phyloP scores from a whole-genome alignment of 1,139 yeast species.

The Pichia norvegensis region DNA sequence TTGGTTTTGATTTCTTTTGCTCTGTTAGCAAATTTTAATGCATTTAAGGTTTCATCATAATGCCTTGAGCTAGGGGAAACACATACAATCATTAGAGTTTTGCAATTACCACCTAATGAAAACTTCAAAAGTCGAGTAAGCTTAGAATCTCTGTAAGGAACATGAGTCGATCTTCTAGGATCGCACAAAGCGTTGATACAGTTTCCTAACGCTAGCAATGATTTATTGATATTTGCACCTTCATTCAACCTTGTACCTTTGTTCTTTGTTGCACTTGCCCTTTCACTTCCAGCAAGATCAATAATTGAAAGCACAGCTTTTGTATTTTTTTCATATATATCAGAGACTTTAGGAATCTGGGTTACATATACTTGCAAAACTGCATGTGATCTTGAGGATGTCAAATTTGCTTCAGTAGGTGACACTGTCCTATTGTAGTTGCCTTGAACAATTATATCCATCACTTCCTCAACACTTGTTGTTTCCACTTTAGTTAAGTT shows the following conservation, averaged over 20 bases:
- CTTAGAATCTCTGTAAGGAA: constrained; percentile 88
- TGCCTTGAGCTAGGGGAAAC: constrained; percentile 79
- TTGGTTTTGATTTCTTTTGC: constrained; percentile 89
- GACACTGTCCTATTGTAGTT: constrained; percentile 73
- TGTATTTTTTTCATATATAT: constrained; percentile 57
- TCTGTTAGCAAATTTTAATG: constrained; percentile 82
- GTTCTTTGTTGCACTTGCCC: constrained; percentile 85
- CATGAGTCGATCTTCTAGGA: constrained; percentile 57
- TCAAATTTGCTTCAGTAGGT: constrained; percentile 85
- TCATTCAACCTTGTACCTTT: constrained; percentile 73
- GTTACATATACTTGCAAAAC: constrained; percentile 74
- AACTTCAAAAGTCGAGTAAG: constrained; percentile 77
- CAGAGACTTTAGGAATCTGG: constrained; percentile 50
- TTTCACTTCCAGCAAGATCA: constrained; percentile 90
- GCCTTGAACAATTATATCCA: constrained; percentile 69
- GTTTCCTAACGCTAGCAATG: constrained; percentile 82
- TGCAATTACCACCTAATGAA: constrained; percentile 91
- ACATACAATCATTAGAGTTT: constrained; percentile 93
- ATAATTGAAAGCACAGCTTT: constrained; percentile 79
- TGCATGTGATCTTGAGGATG: constrained; percentile 89
- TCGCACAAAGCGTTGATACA: constrained; percentile 90
- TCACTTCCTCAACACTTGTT: constrained; percentile 60
- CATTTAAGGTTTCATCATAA: constrained; percentile 86
- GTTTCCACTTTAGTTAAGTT: constrained; percentile 66
- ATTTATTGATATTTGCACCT: constrained; percentile 88